These are phyloP conservation scores for Suhomyces chickasaworum DNA, from an alignment of 1,139 yeast genomes.

Conservation along the genomic window DNA sequence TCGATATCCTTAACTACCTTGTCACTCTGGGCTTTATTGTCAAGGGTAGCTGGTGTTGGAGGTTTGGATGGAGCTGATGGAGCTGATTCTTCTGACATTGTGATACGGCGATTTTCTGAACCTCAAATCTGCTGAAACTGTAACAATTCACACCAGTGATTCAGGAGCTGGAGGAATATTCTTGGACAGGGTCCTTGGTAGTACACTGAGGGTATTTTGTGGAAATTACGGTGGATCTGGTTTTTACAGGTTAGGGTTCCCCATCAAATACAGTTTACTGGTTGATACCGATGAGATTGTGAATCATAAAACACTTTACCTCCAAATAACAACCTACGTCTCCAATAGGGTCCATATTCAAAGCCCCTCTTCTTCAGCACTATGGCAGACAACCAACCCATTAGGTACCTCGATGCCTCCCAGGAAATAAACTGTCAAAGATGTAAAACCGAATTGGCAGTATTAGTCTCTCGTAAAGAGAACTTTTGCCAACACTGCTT, in stretches of 20 bases:
- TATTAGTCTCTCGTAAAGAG: slow-evolving; percentile 66
- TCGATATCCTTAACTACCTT: slow-evolving; percentile 43
- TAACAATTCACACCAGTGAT: background rate
- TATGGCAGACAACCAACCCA: slow-evolving; percentile 18
- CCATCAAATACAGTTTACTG: background rate
- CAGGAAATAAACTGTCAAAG: slow-evolving; percentile 37
- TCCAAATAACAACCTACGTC: background rate
- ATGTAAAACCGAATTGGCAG: slow-evolving; percentile 53
- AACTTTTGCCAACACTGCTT: slow-evolving; percentile 73
- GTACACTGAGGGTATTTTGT: background rate
- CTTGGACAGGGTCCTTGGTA: background rate
- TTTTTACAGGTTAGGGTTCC: slow-evolving; percentile 2
- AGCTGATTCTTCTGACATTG: slow-evolving; percentile 2
- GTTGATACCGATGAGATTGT: slow-evolving; percentile 9
- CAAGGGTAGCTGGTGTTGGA: background rate
- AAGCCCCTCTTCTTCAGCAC: background rate
- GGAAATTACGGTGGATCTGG: background rate
- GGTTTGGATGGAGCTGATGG: slow-evolving; percentile 1
- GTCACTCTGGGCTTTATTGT: slow-evolving; percentile 20
- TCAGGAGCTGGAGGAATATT: background rate
- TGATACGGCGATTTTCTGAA: background rate
- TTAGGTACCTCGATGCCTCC: slow-evolving; percentile 21
- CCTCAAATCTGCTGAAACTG: background rate
- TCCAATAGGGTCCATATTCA: too few species aligned
- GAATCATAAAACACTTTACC: slow-evolving; percentile 1